Base-by-base conservation (phyloP, 75 land plant genomes). In the Ceratopteris richardii region DNA sequence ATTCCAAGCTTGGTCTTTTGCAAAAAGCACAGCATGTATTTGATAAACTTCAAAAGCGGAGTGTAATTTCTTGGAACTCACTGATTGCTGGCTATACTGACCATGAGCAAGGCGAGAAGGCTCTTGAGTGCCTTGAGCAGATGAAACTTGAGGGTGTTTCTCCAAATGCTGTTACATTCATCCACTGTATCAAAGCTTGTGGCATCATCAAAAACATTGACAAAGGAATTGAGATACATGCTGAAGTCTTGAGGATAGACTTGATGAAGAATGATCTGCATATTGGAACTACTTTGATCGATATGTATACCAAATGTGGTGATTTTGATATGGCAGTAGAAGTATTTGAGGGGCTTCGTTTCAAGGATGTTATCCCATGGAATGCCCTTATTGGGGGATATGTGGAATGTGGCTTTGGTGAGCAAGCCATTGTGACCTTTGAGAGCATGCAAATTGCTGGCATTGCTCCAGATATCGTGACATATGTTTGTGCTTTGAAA, bases 231-330 rank as follows among this genome's bases (percentile, higher is more conserved):
- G 13, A 26, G 9, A 28, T 77, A 21, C 78, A 77, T 55, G 56
- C 31, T 11, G 20, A 62, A 5, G 54, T 68, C 4, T 31, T 30
- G 37, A 73, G 39, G 22, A 42, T 57, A 7, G 56, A 44, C 12
- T 77, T 72, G 20, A 40, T 57, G 26, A 39, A 66, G 13, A 55
- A 39, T 48, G 79, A 80, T 20, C 29, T 67, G 21, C 68, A 51
- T 58, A 83, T 80, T 36, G 87, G 87, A 13, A 83, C 71, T 55
- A 76, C 87, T 4, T 72, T 86, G 9, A 63, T 86, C 48, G 76
- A 63, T 21, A 77, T 80, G 86, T 86, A 83, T 58, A 68, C 68
- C 27, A 80, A 80, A 48, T 83, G 90, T 59, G 87, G 87, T 36
- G 61, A 63, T 57, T 65, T 83, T 52, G 80, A 83, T n/a, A 75